phyloP scores from a whole-genome alignment of 257 asterid species.

The Solanum lycopersicoides region DNA sequence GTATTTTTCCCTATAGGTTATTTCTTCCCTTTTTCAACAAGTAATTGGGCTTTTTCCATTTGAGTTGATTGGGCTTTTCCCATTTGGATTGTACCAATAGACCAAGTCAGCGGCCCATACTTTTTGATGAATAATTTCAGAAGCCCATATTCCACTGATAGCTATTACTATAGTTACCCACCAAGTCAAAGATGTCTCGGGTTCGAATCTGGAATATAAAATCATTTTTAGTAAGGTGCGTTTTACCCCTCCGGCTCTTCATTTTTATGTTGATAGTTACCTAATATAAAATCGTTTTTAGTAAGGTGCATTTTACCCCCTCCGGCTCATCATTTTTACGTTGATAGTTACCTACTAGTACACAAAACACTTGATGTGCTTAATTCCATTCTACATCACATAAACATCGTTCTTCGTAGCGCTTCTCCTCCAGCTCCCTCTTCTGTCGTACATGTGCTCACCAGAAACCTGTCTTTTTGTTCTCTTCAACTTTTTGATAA shows the following conservation, averaged over 20 bases:
- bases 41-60: background rate
- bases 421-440: background rate
- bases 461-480: background rate
- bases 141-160: background rate
- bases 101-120: background rate
- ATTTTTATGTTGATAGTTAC: background rate
- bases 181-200: rapidly evolving
- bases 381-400: background rate
- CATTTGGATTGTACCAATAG: background rate
- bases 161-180: background rate
- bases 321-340: background rate
- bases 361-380: background rate
- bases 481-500: background rate
- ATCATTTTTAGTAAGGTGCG: rapidly evolving
- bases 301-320: background rate
- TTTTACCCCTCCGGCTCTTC: background rate
- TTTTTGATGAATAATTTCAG: background rate
- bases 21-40: background rate
- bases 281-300: background rate
- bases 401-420: background rate
- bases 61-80: background rate
- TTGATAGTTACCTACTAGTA: background rate
- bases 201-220: rapidly evolving
- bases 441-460: background rate
- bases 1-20: background rate